Percentiles rank a stretch among this genome's conserved stretches.
Evolutionary conservation across 257 asterid genomes (phyloP).

Genomic region (Penstemon newberryi): DNA sequence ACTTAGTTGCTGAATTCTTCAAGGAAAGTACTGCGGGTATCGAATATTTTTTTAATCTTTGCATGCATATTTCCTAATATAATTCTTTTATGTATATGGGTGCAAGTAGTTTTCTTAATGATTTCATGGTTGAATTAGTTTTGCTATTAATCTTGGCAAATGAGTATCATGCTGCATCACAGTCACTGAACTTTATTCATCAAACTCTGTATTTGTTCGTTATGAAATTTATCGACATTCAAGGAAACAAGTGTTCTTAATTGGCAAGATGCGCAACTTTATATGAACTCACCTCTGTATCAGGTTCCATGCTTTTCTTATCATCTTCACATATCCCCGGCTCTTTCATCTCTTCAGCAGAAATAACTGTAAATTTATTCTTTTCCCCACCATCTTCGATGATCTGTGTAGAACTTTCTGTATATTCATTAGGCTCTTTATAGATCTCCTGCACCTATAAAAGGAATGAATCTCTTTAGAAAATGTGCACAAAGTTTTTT

Average conservation of each 20-base stretch:
- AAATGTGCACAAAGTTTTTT: background rate
- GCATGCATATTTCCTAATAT: no score
- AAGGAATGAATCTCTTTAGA: constrained; percentile 8
- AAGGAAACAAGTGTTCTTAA: background rate
- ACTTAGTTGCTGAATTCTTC: no score
- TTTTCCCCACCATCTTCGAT: constrained; percentile 14
- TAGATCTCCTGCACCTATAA: constrained; percentile 15
- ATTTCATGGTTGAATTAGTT: no score
- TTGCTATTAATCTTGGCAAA: no score
- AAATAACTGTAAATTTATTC: background rate
- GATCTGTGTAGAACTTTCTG: constrained; percentile 12
- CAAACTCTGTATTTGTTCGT: background rate
- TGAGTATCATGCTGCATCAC: no score
- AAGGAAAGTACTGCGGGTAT: no score
- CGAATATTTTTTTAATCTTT: no score
- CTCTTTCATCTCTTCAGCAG: constrained; percentile 28
- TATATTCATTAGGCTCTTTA: constrained; percentile 11
- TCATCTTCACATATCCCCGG: constrained; percentile 19
- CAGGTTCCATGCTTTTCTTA: constrained; percentile 16
- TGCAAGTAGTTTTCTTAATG: no score
- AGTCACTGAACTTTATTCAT: background rate
- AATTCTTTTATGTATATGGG: no score
- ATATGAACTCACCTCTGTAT: constrained; percentile 22
- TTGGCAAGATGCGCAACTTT: background rate
- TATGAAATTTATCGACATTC: background rate